Evolutionary conservation across 129 eudicot genomes (phyloP).

Genomic region (Centella asiatica): DNA sequence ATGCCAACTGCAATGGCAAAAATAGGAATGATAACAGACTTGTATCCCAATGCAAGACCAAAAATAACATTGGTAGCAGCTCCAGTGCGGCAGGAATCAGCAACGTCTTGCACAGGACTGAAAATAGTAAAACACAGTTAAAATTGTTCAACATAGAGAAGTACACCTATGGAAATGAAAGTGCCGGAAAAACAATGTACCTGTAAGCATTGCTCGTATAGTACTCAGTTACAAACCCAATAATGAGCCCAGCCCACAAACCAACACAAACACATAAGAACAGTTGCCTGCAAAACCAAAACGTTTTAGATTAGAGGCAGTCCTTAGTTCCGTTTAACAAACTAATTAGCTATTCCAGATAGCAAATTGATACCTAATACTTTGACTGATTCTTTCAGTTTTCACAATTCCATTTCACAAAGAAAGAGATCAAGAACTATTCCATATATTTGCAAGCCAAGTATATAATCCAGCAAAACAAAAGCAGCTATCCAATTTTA

Average conservation of each 20-base stretch:
- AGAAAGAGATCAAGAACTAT: too few species aligned
- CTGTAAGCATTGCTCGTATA: slow-evolving; percentile 42
- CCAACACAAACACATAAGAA: slow-evolving; percentile 37
- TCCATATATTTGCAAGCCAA: too few species aligned
- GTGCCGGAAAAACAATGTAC: slow-evolving; percentile 9
- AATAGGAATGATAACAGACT: slow-evolving; percentile 21
- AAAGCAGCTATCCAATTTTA: too few species aligned
- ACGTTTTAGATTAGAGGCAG: neutral
- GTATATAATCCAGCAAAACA: too few species aligned
- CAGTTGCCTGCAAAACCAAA: slow-evolving; percentile 24
- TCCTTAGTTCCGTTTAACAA: too few species aligned
- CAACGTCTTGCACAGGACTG: slow-evolving; percentile 38
- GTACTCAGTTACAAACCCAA: slow-evolving; percentile 33
- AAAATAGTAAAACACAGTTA: neutral
- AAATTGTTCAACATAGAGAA: neutral
- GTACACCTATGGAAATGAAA: neutral
- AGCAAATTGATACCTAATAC: too few species aligned
- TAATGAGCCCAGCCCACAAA: slow-evolving; percentile 38
- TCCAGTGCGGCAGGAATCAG: slow-evolving; percentile 36
- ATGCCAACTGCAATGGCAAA: slow-evolving; percentile 20
- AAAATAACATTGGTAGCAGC: slow-evolving; percentile 36
- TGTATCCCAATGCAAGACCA: slow-evolving; percentile 34
- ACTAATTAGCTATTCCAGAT: too few species aligned
- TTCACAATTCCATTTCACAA: too few species aligned
- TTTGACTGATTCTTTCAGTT: too few species aligned